Evolutionary conservation across 2,329 filamentous ascomycete species (phyloP), one percentile per base, ranked within the genome.

Genomic region (Fusarium tupiense): DNA sequence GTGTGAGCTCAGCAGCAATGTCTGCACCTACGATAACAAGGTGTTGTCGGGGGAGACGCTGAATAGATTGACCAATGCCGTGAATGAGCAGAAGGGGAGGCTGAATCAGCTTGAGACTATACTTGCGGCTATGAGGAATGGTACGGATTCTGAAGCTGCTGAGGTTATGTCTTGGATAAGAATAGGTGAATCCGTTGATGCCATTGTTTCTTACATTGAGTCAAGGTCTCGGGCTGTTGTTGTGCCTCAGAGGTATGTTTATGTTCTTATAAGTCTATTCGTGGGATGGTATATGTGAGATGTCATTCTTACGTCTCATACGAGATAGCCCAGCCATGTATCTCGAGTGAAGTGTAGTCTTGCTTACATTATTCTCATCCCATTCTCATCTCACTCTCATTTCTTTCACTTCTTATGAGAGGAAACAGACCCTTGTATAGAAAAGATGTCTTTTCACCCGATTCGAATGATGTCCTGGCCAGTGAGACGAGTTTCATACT

Each of bases 101-200:
- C 33, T 72, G 5, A 10, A n/a, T 3, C 54, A 72, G 20, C 71
- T 72, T 14, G 71, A 74, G 49, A 60, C 59, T 14, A 64, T 68
- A n/a, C 35, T 73, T 19, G 46, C 59, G 5, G 62, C 62, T 10
- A 73, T 72, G 67, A 47, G 62, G 11, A 41, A 22, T 13, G 62
- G 67, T 1, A 72, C 67, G 0, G 56, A 59, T n/a, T 40, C 41
- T 11, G 67, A 72, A 29, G 67, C 71, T 19, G 70, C 50, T 17
- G 71, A 72, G 41, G 43, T 72, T 19, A 68, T 73, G 67, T 43
- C 59, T 22, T 68, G 67, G 59, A 24, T 74, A 13, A 54, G 63
- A 22, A 69, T 74, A 52, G 67, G 71, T 14, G 50, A 72, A 26
- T n/a, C 54, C 1, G 58, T 64, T 26, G 50, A 64, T 31, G 67